Base-by-base conservation (phyloP, 495 filamentous ascomycete genomes). In the Penicillium crystallinum region DNA sequence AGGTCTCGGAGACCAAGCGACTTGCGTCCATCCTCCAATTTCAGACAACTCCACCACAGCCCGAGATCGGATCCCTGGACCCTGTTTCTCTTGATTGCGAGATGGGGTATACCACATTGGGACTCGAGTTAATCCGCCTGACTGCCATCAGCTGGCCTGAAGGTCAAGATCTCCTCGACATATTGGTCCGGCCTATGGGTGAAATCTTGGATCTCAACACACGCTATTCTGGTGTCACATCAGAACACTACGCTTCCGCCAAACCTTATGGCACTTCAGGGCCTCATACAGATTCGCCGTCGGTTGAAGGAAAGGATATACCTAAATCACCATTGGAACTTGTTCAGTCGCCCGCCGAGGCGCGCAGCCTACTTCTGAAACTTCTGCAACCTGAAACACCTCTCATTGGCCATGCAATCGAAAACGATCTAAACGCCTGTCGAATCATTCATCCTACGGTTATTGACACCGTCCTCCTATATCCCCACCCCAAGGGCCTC, bases 51-150 rank as follows among this genome's bases (percentile, higher is more conserved):
- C 90, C 91, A 0, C 52, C 63, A 14, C 85, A 89, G 42, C 68
- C 73, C 9, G 59, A 72, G 4, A 67, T 59, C 45, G 63, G 44
- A 27, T 54, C 57, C 12, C 61, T 62, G 45, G 66, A 52, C 37
- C 82, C 83, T 3, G 81, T 97, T 12, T 85, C 82, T 58, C 86
- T 99, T 57, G 93, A 99, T 66, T 96, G 95, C 63, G 93, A 99
- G 62, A 99, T 99, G 93, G 88, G 88, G 8, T 99, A 93, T 64
- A 97, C 93, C 0, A 85, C 85, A 1, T 56, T 84, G 31, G 93
- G 93, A 0, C 64, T 97, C 49, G 93, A 99, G 62, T 75, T 99
- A 12, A 83, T 97, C 39, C 87, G 93, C 15, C 63, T 99, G 18
- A 96, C 93, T 0, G 90, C 86, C 8, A 82, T 88, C 27, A 83